Percentiles rank a stretch among this genome's conserved stretches.
Conservation (phyloP, 495 filamentous ascomycete genomes). For the Bombardia bombarda region DNA sequence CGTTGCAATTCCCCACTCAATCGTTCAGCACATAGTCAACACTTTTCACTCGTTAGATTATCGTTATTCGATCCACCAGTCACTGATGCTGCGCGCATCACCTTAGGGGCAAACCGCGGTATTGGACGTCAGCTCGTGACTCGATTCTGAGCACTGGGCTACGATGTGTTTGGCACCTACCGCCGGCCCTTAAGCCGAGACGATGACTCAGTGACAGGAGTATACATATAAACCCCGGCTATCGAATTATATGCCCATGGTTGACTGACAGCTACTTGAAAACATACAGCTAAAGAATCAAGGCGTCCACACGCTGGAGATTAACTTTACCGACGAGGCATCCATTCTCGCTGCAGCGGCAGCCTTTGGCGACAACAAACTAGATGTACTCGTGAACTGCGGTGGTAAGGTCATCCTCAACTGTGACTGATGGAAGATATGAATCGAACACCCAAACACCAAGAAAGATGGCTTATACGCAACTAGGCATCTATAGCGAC, state of each 20-base stretch:
- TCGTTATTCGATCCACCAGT: too few species aligned
- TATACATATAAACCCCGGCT: too few species aligned
- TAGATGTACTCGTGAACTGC: conserved; percentile 5
- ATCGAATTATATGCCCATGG: background rate
- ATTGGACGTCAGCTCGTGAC: background rate
- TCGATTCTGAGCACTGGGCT: background rate
- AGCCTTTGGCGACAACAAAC: background rate
- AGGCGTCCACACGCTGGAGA: conserved; percentile 2
- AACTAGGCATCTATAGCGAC: conserved; percentile 4
- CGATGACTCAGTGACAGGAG: conserved; percentile 1
- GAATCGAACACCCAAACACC: too few species aligned
- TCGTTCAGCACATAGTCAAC: too few species aligned
- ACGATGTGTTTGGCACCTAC: conserved; percentile 8
- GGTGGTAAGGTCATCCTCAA: background rate
- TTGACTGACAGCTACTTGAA: background rate
- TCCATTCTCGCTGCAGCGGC: conserved; percentile 2
- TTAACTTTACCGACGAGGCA: conserved; percentile 1
- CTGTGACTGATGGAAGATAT: too few species aligned
- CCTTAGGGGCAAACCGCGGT: conserved; percentile 1
- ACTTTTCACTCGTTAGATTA: too few species aligned
- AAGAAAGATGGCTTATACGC: too few species aligned
- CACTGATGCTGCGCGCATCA: background rate
- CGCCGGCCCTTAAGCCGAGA: conserved; percentile 3
- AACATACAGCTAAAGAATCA: background rate
- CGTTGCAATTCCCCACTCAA: too few species aligned